These are phyloP conservation scores for Neoascochyta sp. DNA, from an alignment of 2,329 filamentous ascomycete species.

Conservation along the genomic window DNA sequence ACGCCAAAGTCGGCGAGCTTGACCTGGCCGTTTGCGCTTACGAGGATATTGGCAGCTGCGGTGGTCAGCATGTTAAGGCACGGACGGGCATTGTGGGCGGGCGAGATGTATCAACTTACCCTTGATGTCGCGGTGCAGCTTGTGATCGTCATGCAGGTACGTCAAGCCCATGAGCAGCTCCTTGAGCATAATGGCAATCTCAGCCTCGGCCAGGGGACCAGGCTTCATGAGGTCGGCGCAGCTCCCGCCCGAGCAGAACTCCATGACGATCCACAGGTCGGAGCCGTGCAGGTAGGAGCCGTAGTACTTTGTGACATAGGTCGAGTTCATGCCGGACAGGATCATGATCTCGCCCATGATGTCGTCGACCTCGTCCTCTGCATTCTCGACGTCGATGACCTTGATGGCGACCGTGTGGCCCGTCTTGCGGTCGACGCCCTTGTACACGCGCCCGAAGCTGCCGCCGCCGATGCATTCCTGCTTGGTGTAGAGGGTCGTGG, in stretches of 20 bases:
- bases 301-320: slow-evolving; percentile 96
- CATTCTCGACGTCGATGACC: slow-evolving; percentile 97
- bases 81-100: too few species aligned
- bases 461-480: slow-evolving; percentile 72
- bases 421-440: slow-evolving; percentile 91
- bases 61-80: slow-evolving; percentile 6
- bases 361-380: slow-evolving; percentile 98
- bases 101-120: slow-evolving; percentile 50
- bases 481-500: slow-evolving; percentile 88
- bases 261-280: slow-evolving; percentile 99
- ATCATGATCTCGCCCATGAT: slow-evolving; percentile 99
- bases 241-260: slow-evolving; percentile 95
- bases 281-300: slow-evolving; percentile 95
- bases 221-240: slow-evolving; percentile 96
- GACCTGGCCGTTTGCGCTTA: slow-evolving; percentile 87
- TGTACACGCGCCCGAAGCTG: slow-evolving; percentile 98
- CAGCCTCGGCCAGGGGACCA: slow-evolving; percentile 84
- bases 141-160: slow-evolving; percentile 92
- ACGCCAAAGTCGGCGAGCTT: slow-evolving; percentile 97
- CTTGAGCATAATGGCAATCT: slow-evolving; percentile 91
- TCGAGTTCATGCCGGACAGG: slow-evolving; percentile 89
- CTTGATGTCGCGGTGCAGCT: slow-evolving; percentile 95
- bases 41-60: slow-evolving; percentile 83
- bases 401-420: slow-evolving; percentile 97
- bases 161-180: slow-evolving; percentile 87